Base-by-base conservation (phyloP, 805 yeast genomes). In the Maudiozyma pseudohumilis region DNA sequence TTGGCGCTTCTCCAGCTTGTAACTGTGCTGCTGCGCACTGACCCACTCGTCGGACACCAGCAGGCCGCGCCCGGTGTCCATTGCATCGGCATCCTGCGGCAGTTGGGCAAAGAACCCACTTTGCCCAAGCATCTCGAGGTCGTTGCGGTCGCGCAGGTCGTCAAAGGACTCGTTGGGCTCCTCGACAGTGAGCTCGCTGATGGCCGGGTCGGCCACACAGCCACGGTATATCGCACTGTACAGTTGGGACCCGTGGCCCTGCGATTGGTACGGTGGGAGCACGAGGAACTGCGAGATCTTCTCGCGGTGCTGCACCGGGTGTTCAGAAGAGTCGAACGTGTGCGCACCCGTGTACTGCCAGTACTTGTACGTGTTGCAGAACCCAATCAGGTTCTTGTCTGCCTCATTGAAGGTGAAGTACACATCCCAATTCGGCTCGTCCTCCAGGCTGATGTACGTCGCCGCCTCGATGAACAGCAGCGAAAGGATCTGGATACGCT, bases 101-200 rank as follows among this genome's bases (percentile, higher is more conserved):
- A 58, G 49, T 7, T 53, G 42, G 21, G 68, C 51, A 32, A 63
- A 49, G 0, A 63, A 59, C 2, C 43, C 41, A 1, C 42, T 42
- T 19, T 56, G 49, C 26, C 59, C 56, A 23, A 80, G 55, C 47
- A 78, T 62, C 40, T 63, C 59, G 46, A 86, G 64, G 52, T 92
- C 97, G 44, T 77, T 71, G 23, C 89, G 65, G 55, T 92, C 96
- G 41, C 98, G 70, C 47, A 92, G 64, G 52, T 84, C 94, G 53
- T 92, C 98, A 61, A 92, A 89, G 25, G 76, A 75, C 54, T 87
- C 96, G 52, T 81, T 83, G 3, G 97, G 97, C 56, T 92, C 98
- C 56, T 92, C 97, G 4, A 92, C 86, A 0, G 89, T 85, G 28
- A 92, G 70, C 49, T 88, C 94, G 24, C 63, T 60, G 18, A 87